Evolutionary conservation across 2,329 filamentous ascomycete genomes (phyloP), one percentile per base, ranked within the genome.

Genomic region (Colletotrichum sublineola): DNA sequence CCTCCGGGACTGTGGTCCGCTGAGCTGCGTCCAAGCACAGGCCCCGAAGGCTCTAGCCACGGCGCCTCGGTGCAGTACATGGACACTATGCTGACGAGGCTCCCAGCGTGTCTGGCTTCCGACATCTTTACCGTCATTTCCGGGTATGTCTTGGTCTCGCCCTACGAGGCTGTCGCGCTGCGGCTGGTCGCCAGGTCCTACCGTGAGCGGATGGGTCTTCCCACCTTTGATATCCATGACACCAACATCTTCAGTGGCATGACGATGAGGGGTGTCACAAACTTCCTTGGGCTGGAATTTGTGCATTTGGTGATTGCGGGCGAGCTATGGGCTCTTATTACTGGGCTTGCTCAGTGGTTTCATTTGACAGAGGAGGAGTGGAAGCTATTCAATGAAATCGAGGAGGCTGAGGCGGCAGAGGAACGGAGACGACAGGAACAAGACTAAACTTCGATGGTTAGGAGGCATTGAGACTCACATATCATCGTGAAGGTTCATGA

Each of bases 1-100:
- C 85, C 86, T 1, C 81, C 85, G 1, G 88, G 87, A 18, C 78
- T 88, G 1, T 91, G 89, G 89, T 88, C 87, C 5, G 88, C 89
- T 15, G 89, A 91, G 76, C 78, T 90, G 24, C 84, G 88, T 0
- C 87, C 88, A 3, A 90, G 85, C 71, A 79, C 80, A 36, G 79
- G 79, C 1, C 69, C 77, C 3, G 82, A 84, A 46, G 61, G 78
- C 18, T 78, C 78, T 53, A 67, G 74, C 15, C 63, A 66, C 15
- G 67, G 74, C 40, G 68, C 78, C 29, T 79, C 77, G 52, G 81
- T 82, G 8, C 67, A 76, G 40, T 88, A 87, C 68, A 77, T 83
- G 18, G 83, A 86, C 58, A 90, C 85, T 7, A 78, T 84, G 56
- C 81, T 90, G 15, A 88, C 87, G 0, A 83, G 82, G 50, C 80